Base-by-base conservation (phyloP, 306 rosid species). In the Fragaria nilgerrensis region DNA sequence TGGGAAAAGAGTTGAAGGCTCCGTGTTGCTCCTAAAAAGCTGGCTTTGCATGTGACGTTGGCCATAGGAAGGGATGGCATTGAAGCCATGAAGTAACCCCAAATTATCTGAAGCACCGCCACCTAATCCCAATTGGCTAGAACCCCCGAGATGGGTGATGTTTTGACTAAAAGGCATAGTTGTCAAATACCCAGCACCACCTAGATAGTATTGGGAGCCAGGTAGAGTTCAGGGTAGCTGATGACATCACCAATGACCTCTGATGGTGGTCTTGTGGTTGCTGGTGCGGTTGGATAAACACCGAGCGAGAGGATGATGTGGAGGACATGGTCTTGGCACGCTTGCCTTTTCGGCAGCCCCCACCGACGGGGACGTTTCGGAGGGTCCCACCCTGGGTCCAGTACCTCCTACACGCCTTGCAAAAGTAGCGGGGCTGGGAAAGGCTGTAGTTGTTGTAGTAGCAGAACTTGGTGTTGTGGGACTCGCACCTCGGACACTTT, bases 331-430 rank as follows among this genome's bases (percentile, higher is more conserved):
- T 50, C 63, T 77, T 88, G 32, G 82, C 75, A 2, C 84, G 82
- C 75, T 90, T 90, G 13, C 82, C 90, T 72, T 83, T 90, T 1
- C 90, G 80, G 36, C 78, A 78, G 25, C 89, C 82, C 13, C 96
- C 96, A 3, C 96, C 96, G 63, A 90, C 82, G 3, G 96, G 92
- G 10, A 88, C 83, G 49, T 90, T 88, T 22, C 96, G 77, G 77
- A 90, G 80, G 53, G 92, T 76, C 15, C 92, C 96, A 1, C 92
- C 96, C 0, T 85, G 88, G 7, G 92, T 90, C 96, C 96, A 90
- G 69, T 90, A 88, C 77, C 96, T 84, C 32, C 79, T 84, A 37
- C 92, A 90, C 0, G 88, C 20, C 75, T 88, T 90, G 82, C 95
- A 90, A 47, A 79, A 90, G 84, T 77, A 78, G 14, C 95, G 82